These are phyloP conservation scores for Fusarium lyarnte DNA, from an alignment of 2,329 filamentous ascomycete species.

Conservation along the genomic window DNA sequence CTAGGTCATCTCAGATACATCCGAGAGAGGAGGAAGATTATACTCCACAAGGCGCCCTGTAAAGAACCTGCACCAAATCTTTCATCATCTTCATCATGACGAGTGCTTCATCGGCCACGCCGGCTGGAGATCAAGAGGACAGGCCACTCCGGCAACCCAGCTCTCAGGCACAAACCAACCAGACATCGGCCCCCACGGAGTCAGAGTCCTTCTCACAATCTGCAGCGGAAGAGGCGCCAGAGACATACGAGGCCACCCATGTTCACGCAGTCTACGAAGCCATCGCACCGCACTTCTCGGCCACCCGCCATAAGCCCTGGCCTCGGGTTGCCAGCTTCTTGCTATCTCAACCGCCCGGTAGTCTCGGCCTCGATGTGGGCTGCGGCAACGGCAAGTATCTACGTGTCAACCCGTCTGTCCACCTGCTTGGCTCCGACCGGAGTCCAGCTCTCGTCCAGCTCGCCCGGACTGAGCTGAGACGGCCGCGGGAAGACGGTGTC, in stretches of 20 bases:
- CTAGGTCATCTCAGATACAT: background rate
- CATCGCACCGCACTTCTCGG: constrained; percentile 85
- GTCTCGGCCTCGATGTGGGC: constrained; percentile 88
- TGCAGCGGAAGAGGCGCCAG: constrained; percentile 49
- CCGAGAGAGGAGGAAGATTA: constrained; percentile 1
- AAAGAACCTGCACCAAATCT: constrained; percentile 4
- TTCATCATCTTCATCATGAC: constrained; percentile 28
- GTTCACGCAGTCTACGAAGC: constrained; percentile 93
- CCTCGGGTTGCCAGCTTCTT: constrained; percentile 88
- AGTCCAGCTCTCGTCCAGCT: constrained; percentile 67
- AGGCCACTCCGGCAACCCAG: constrained; percentile 20
- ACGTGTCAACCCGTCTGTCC: constrained; percentile 77
- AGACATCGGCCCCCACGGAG: background rate
- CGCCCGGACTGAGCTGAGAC: constrained; percentile 49
- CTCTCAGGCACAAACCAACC: constrained; percentile 24
- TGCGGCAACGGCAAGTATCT: constrained; percentile 99
- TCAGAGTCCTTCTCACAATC: constrained; percentile 24
- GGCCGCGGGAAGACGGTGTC: constrained; percentile 24
- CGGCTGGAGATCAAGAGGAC: constrained; percentile 31
- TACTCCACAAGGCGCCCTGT: constrained; percentile 8
- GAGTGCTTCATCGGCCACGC: constrained; percentile 40
- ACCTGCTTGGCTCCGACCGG: constrained; percentile 87
- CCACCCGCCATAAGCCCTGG: constrained; percentile 87
- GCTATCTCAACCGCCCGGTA: constrained; percentile 69
- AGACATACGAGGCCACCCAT: constrained; percentile 82